Base-by-base conservation (phyloP, 371 early-diverging fungal species). In the Saksenaea vasiformis region DNA sequence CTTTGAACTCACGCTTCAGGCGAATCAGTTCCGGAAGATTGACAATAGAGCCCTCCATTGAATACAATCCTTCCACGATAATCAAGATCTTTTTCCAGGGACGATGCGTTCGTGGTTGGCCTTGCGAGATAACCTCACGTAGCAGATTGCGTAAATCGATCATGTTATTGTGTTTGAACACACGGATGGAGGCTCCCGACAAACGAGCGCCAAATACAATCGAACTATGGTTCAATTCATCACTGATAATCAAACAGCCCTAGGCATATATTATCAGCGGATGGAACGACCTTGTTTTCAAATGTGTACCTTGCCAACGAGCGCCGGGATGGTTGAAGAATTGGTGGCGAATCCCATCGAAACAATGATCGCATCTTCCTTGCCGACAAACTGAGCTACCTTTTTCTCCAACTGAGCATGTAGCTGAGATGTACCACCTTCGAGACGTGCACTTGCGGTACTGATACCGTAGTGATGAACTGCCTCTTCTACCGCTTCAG, bases 291-390 rank as follows among this genome's bases (percentile, higher is more conserved):
- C 54, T 9, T 3, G n/a, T 54, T 24, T 14, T 13, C 7, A 31
- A 31, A 31, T 2, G 7, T 36, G 24, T 76, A 71, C 80, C 81
- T 96, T 96, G 59, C 87, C 77, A 24, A 94, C 94, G 28, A 99
- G 81, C 31, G 95, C 89, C 37, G 99, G 99, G 61, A 99, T 87
- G 19, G 93, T 94, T 17, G 97, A 95, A n/a, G 97, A 91, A 76
- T 99, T 99, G 66, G 99, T 99, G 11, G 98, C 99, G 76, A 97
- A 99, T 10, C 99, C 99, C 98, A 99, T 99, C 34, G 93, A 90
- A 60, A 97, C 92, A 54, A 98, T 85, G 67, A 99, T 92, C 35
- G 98, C 91, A 61, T 91, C 93, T 78, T 98, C 98, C 68, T 93
- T 85, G 39, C 98, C 95, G 39, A 99, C 82, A 77, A 99, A 99